Evolutionary conservation across 805 yeast genomes (phyloP).

Genomic region (Candida palmyrensis): DNA sequence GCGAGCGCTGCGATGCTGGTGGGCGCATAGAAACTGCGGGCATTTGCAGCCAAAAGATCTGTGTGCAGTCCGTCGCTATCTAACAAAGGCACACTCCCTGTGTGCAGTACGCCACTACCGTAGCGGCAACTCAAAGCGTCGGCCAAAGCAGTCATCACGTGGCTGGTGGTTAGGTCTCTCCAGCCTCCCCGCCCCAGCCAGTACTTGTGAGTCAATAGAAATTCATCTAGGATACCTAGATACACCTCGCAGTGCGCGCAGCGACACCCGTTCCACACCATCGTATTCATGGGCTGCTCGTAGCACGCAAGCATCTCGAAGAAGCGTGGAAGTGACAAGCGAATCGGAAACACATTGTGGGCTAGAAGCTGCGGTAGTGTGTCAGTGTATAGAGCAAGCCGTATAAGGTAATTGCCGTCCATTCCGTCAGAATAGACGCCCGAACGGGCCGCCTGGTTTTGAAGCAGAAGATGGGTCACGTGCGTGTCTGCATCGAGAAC

Average conservation of each 20-base stretch:
- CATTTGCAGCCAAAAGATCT: no score
- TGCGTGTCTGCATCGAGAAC: no score
- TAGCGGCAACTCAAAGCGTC: slow-evolving; percentile 36
- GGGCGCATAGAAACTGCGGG: no score
- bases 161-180: slow-evolving; percentile 58
- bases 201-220: slow-evolving; percentile 59
- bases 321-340: slow-evolving; percentile 53
- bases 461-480: no score
- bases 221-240: slow-evolving; percentile 52
- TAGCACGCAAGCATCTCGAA: slow-evolving; percentile 59
- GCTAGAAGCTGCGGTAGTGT: slow-evolving; percentile 39
- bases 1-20: slow-evolving; percentile 11
- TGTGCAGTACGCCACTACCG: slow-evolving; percentile 8
- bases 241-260: slow-evolving; percentile 52
- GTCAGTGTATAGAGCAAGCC: slow-evolving; percentile 46
- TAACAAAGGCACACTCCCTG: no score
- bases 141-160: slow-evolving; percentile 50
- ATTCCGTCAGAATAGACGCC: slow-evolving; percentile 59
- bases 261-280: slow-evolving; percentile 75
- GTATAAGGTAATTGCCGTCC: slow-evolving; percentile 67
- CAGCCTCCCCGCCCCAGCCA: slow-evolving; percentile 43
- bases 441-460: slow-evolving; percentile 54
- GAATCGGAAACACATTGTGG: slow-evolving; percentile 28
- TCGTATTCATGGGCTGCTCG: slow-evolving; percentile 63
- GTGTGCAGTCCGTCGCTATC: no score